phyloP scores from a whole-genome alignment of 148 eudicot genomes.

The Camellia japonica region DNA sequence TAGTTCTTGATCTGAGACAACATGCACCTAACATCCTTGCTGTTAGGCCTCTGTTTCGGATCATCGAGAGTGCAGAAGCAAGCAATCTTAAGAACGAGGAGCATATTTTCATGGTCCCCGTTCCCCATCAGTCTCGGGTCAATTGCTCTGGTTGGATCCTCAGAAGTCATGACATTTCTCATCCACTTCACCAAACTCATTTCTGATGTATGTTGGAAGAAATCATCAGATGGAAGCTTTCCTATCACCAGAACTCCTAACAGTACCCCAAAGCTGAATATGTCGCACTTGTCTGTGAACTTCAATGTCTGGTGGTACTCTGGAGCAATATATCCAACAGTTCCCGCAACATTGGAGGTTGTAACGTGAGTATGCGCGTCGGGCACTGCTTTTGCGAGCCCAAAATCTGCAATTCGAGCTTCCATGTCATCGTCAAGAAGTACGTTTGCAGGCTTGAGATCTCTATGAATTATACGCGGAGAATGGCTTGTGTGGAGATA shows the following conservation, averaged over 20 bases:
- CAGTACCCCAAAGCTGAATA: conserved; percentile 80
- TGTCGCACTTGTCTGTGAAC: conserved; percentile 90
- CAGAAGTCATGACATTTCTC: conserved; percentile 69
- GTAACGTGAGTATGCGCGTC: conserved; percentile 64
- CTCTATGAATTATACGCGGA: conserved; percentile 79
- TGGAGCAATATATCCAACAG: conserved; percentile 87
- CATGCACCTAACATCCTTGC: conserved; percentile 78
- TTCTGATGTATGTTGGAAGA: conserved; percentile 63
- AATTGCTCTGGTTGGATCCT: conserved; percentile 61
- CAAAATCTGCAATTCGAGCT: conserved; percentile 82
- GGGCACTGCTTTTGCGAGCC: conserved; percentile 85
- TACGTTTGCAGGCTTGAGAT: conserved; percentile 85
- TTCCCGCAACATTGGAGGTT: conserved; percentile 72
- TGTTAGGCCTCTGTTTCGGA: conserved; percentile 89
- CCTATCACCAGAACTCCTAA: conserved; percentile 75
- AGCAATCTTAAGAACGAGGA: conserved; percentile 84
- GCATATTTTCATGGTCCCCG: conserved; percentile 87
- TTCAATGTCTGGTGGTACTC: conserved; percentile 79
- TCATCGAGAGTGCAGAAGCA: conserved; percentile 76
- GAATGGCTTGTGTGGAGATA: conserved; percentile 64
- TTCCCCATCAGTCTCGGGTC: conserved; percentile 62
- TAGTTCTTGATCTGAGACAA: conserved; percentile 66
- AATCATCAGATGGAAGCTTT: conserved; percentile 66
- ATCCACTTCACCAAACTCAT: conserved; percentile 75
- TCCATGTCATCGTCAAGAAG: conserved; percentile 92